Evolutionary conservation across 2,329 filamentous ascomycete species (phyloP).

Genomic region (Scedosporium aurantiacum): DNA sequence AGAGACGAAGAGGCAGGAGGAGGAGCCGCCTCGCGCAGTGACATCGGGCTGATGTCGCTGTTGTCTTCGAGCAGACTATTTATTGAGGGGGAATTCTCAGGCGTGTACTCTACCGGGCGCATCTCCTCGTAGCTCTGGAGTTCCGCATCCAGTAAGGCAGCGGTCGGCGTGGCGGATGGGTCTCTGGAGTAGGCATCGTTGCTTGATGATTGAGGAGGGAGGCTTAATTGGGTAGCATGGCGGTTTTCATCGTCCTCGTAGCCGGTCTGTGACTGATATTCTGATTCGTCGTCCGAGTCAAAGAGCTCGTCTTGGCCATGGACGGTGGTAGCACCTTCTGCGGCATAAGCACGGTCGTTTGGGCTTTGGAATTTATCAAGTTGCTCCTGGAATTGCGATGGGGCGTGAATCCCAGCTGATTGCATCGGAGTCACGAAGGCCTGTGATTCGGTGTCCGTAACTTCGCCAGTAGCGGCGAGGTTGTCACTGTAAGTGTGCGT

Average conservation of each 20-base stretch:
- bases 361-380: constrained; percentile 5
- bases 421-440: constrained; percentile 6
- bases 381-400: constrained; percentile 2
- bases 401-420: constrained; percentile 4
- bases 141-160: neutral
- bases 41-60: constrained; percentile 4
- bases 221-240: neutral
- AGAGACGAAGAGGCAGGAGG: constrained; percentile 3
- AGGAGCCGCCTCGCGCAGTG: neutral
- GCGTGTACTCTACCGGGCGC: neutral
- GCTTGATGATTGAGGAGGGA: neutral
- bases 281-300: constrained; percentile 1
- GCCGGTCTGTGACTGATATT: neutral
- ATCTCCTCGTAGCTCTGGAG: neutral
- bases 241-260: neutral
- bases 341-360: neutral
- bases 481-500: neutral
- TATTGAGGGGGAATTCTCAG: neutral
- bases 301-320: constrained; percentile 5
- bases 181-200: neutral
- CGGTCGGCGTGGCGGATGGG: neutral
- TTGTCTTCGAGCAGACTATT: neutral
- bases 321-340: constrained; percentile 3
- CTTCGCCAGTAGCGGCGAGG: neutral
- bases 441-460: constrained; percentile 3